Evolutionary conservation across 1,284 basidiomycete genomes (phyloP).

Genomic region (Cerrena zonata): DNA sequence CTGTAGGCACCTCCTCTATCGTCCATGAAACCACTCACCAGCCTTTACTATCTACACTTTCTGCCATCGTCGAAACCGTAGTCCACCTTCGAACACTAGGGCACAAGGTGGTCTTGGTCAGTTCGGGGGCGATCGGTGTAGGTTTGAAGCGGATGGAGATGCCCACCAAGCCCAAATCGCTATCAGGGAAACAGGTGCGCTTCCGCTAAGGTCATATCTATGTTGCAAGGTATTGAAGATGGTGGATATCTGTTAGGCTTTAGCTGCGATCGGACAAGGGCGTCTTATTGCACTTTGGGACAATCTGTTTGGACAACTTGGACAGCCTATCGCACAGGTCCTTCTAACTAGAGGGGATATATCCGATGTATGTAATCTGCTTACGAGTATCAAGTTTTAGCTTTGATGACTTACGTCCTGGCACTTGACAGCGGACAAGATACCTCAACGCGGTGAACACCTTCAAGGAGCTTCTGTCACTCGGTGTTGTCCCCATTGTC

Average conservation of each 20-base stretch:
- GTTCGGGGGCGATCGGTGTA: slow-evolving; percentile 93
- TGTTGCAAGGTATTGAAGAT: no score
- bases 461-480: slow-evolving; percentile 77
- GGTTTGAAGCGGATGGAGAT: slow-evolving; percentile 89
- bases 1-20: slow-evolving; percentile 85
- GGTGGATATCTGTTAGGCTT: slow-evolving; percentile 49
- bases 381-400: slow-evolving; percentile 2
- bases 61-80: slow-evolving; percentile 88
- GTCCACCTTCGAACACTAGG: slow-evolving; percentile 73
- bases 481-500: slow-evolving; percentile 91
- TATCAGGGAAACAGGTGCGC: slow-evolving; percentile 84
- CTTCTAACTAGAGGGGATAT: slow-evolving; percentile 93
- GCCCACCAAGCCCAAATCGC: slow-evolving; percentile 71
- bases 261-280: slow-evolving; percentile 95
- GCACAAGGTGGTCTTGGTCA: slow-evolving; percentile 92
- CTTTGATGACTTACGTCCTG: background rate
- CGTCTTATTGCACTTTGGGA: slow-evolving; percentile 95
- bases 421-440: slow-evolving; percentile 64
- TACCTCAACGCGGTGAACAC: slow-evolving; percentile 95
- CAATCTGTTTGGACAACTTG: slow-evolving; percentile 88
- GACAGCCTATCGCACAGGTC: slow-evolving; percentile 93
- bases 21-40: slow-evolving; percentile 86
- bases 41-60: slow-evolving; percentile 85
- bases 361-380: slow-evolving; percentile 72
- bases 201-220: no score